Percentiles rank a stretch among this genome's conserved stretches.
These are phyloP conservation scores for Termitomyces sp. DNA, from an alignment of 1,284 basidiomycete species.

Conservation along the genomic window DNA sequence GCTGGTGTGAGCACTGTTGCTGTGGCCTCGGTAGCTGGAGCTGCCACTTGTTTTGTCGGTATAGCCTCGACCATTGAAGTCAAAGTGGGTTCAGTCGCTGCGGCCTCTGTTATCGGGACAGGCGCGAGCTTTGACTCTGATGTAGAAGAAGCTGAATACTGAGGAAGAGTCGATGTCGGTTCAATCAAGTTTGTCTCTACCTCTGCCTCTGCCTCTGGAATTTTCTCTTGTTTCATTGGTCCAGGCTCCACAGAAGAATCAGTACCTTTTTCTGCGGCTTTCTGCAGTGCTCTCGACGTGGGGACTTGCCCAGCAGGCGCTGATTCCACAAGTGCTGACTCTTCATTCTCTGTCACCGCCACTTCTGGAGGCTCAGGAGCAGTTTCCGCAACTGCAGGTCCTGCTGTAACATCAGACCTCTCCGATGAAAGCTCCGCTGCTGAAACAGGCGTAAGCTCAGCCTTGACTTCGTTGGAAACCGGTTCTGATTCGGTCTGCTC, in stretches of 20 bases:
- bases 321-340: not conserved
- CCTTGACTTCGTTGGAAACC: not conserved
- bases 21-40: not conserved
- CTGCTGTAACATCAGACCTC: not conserved
- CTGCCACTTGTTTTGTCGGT: not conserved
- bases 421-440: not conserved
- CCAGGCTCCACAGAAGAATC: not conserved
- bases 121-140: not conserved
- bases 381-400: not conserved
- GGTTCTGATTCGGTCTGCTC: not conserved
- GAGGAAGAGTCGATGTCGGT: not conserved
- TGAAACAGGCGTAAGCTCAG: not conserved
- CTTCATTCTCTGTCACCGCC: not conserved
- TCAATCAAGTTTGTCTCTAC: not conserved
- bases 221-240: not conserved
- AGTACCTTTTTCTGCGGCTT: not conserved
- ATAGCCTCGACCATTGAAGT: not conserved
- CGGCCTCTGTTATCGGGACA: not conserved
- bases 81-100: not conserved
- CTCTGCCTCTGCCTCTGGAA: not conserved
- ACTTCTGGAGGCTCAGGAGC: not conserved
- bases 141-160: too few relatives aligned
- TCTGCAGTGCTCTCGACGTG: not conserved
- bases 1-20: not conserved
- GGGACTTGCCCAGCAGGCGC: not conserved